phyloP scores from a whole-genome alignment of 2,329 filamentous ascomycete genomes.

The Colletotrichum endophyticum region DNA sequence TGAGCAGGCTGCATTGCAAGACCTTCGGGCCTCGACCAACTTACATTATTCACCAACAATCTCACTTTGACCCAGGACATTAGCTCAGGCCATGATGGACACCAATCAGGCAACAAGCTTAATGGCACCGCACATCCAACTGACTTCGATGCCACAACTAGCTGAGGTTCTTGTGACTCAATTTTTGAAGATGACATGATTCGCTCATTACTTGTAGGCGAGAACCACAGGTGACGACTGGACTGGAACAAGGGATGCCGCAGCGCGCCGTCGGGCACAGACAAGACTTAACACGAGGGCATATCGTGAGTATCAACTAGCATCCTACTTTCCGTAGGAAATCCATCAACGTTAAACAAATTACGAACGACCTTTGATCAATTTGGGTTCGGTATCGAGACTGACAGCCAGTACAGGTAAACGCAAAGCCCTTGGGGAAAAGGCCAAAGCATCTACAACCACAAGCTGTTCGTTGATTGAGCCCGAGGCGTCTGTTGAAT shows the following conservation, averaged over 20 bases:
- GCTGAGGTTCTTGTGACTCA: slow-evolving; percentile 35
- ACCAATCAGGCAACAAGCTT: background rate
- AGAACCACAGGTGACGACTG: slow-evolving; percentile 46
- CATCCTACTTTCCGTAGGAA: slow-evolving; percentile 18
- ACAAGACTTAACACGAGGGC: slow-evolving; percentile 51
- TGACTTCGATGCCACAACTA: slow-evolving; percentile 30
- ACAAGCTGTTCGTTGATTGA: slow-evolving; percentile 24
- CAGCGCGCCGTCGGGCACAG: slow-evolving; percentile 44
- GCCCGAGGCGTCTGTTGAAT: slow-evolving; percentile 35
- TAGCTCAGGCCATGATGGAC: slow-evolving; percentile 26
- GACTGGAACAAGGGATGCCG: slow-evolving; percentile 48
- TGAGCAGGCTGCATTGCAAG: background rate
- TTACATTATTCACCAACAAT: background rate
- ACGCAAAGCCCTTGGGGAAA: slow-evolving; percentile 18
- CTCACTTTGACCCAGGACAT: background rate
- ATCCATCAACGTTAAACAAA: background rate
- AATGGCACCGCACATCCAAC: background rate
- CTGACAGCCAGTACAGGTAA: background rate
- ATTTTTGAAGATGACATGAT: background rate
- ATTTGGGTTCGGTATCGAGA: background rate
- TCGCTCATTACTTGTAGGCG: slow-evolving; percentile 31
- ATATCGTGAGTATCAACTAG: slow-evolving; percentile 31
- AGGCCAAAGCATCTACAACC: background rate
- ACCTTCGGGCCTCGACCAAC: background rate
- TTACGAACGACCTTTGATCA: background rate